Conservation (phyloP, 2,329 filamentous ascomycete species). For the Paraphaeosphaeria minitans region DNA sequence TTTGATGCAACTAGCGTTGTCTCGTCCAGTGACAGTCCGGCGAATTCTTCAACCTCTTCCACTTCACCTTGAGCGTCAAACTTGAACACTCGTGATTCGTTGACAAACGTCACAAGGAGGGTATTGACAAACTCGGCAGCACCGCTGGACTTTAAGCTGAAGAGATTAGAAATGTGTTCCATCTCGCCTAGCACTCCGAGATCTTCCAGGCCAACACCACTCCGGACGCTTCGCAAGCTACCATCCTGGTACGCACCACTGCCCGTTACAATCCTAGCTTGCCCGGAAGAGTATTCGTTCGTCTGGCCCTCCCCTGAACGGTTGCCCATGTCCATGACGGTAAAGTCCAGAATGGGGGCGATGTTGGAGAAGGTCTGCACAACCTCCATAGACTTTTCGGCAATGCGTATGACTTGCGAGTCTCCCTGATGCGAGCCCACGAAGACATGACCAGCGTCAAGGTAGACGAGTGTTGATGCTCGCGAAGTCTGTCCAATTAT, state of each 20-base stretch:
- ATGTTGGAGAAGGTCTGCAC: constrained; percentile 83
- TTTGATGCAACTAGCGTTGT: constrained; percentile 75
- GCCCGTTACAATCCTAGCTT: constrained; percentile 90
- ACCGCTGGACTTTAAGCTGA: constrained; percentile 65
- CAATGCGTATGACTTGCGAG: constrained; percentile 76
- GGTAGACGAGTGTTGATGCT: constrained; percentile 78
- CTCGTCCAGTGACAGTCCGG: constrained; percentile 70
- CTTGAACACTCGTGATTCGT: constrained; percentile 80
- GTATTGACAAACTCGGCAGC: constrained; percentile 64
- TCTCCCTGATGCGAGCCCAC: constrained; percentile 93
- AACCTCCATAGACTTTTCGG: constrained; percentile 65
- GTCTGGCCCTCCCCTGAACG: constrained; percentile 76
- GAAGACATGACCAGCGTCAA: constrained; percentile 75
- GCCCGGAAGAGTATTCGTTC: constrained; percentile 92
- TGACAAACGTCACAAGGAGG: constrained; percentile 78
- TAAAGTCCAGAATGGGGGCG: constrained; percentile 89
- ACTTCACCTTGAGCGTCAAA: constrained; percentile 78
- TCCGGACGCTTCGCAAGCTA: constrained; percentile 85
- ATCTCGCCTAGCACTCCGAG: constrained; percentile 82
- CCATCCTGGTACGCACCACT: constrained; percentile 91
- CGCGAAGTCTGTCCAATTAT: constrained; percentile 72
- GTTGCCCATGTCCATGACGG: constrained; percentile 94
- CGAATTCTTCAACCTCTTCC: constrained; percentile 81
- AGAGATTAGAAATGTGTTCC: constrained; percentile 73
- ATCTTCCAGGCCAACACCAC: constrained; percentile 90